phyloP scores from a whole-genome alignment of 75 land plant species.

The Cryptomeria japonica region DNA sequence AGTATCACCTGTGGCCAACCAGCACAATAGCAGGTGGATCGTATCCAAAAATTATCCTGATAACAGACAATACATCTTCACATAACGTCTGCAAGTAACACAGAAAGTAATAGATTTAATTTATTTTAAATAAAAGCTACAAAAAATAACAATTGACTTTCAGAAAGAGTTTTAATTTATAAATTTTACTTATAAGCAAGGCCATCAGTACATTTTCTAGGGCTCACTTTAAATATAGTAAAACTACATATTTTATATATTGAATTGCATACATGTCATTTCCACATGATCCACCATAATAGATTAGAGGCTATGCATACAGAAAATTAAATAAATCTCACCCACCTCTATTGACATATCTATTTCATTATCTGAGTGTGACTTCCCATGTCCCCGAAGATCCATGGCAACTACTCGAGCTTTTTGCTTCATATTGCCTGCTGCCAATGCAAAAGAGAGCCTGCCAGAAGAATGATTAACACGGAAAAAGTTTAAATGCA shows the following conservation, averaged over 20 bases:
- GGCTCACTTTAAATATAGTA: no score
- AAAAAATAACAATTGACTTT: not conserved
- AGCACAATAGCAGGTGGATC: slow-evolving; percentile 88
- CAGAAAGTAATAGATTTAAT: not conserved
- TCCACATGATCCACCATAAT: not conserved
- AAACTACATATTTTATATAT: not conserved
- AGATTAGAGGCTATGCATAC: not conserved
- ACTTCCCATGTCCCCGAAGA: slow-evolving; percentile 90
- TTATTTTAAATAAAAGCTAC: not conserved
- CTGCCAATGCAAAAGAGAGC: slow-evolving; percentile 89
- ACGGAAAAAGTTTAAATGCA: not conserved
- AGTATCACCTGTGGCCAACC: slow-evolving; percentile 89
- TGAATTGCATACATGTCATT: not conserved
- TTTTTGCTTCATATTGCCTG: slow-evolving; percentile 76
- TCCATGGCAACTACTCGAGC: slow-evolving; percentile 93
- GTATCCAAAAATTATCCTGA: slow-evolving; percentile 79
- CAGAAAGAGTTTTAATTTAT: not conserved
- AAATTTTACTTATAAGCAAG: not conserved
- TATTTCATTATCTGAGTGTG: slow-evolving; percentile 68
- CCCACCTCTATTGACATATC: slow-evolving; percentile 83
- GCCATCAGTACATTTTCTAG: not conserved
- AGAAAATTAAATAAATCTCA: not conserved
- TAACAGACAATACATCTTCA: slow-evolving; percentile 81
- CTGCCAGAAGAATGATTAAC: slow-evolving; percentile 37
- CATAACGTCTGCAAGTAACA: slow-evolving; percentile 68